These are phyloP conservation scores for Scedosporium dehoogii DNA, from an alignment of 2,329 filamentous ascomycete genomes.

Conservation along the genomic window DNA sequence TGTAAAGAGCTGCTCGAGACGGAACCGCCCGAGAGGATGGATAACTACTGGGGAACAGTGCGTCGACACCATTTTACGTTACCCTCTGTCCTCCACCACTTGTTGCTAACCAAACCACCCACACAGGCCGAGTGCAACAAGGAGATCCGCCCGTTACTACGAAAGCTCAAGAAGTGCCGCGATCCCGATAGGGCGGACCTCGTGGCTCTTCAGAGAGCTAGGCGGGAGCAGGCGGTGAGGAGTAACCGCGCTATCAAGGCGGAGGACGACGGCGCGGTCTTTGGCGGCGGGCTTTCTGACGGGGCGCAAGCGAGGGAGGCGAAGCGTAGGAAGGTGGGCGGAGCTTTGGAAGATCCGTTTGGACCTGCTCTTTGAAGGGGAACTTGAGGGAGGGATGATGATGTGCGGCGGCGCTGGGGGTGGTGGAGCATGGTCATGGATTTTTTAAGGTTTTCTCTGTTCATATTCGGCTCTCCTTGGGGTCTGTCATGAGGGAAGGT, in stretches of 20 bases:
- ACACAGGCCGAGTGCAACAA: slow-evolving; percentile 33
- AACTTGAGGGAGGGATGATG: neutral
- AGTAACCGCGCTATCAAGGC: slow-evolving; percentile 27
- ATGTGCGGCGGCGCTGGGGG: neutral
- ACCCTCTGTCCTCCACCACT: neutral
- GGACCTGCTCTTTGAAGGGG: slow-evolving; percentile 22
- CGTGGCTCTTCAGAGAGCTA: slow-evolving; percentile 55
- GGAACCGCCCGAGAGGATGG: slow-evolving; percentile 46
- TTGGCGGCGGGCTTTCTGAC: slow-evolving; percentile 23
- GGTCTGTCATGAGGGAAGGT: neutral
- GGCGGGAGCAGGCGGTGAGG: slow-evolving; percentile 42
- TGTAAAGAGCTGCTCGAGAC: slow-evolving; percentile 46
- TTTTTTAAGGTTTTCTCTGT: neutral
- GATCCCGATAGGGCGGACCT: slow-evolving; percentile 67
- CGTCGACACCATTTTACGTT: slow-evolving; percentile 12
- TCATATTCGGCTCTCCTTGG: too few relatives aligned
- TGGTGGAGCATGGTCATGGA: neutral
- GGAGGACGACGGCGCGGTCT: slow-evolving; percentile 33
- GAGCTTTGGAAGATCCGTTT: slow-evolving; percentile 33
- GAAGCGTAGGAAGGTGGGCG: slow-evolving; percentile 35
- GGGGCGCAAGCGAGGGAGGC: slow-evolving; percentile 23
- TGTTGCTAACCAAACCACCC: slow-evolving; percentile 10
- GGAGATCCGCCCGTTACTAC: slow-evolving; percentile 48
- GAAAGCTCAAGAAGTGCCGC: slow-evolving; percentile 62
- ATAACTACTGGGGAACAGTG: slow-evolving; percentile 44